These are phyloP conservation scores for Dioscorea dumetorum DNA, from an alignment of 106 monocot species.

Conservation along the genomic window DNA sequence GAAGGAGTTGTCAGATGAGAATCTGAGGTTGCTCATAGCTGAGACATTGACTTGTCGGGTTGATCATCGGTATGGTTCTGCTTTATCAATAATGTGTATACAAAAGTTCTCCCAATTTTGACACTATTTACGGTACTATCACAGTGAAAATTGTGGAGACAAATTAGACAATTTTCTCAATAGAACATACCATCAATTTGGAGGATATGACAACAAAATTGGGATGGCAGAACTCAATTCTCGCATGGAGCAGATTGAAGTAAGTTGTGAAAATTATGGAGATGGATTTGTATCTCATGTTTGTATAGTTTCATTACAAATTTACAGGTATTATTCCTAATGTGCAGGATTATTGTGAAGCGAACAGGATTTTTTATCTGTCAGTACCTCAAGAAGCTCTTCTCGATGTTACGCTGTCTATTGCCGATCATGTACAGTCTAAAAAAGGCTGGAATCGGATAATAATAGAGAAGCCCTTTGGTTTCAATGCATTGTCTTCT, in stretches of 20 bases:
- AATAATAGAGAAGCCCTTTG: constrained; percentile 92
- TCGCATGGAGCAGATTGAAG: constrained; percentile 67
- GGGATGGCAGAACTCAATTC: constrained; percentile 65
- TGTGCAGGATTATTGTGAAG: constrained; percentile 48
- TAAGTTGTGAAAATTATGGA: constrained; percentile 8
- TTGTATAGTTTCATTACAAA: not conserved
- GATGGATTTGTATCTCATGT: not conserved
- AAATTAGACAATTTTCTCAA: constrained; percentile 56
- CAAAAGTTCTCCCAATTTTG: too few species aligned
- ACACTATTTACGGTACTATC: too few species aligned
- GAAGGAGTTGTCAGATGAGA: constrained; percentile 62
- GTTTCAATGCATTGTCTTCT: constrained; percentile 67
- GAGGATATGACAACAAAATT: constrained; percentile 55
- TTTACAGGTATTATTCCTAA: not conserved
- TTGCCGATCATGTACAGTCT: constrained; percentile 62
- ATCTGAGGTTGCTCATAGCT: constrained; percentile 51
- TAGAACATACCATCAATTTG: constrained; percentile 68
- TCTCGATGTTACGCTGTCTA: constrained; percentile 64
- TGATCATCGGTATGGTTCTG: constrained; percentile 60
- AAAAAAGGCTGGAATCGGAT: constrained; percentile 77
- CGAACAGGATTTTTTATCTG: constrained; percentile 90
- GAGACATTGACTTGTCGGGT: constrained; percentile 78
- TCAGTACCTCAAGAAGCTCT: constrained; percentile 90
- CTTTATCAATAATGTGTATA: not conserved
- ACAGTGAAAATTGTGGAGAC: constrained; percentile 72